A percentile compares a stretch with the other conserved stretches of the same genome.
Conservation (phyloP, 2,329 filamentous ascomycete species). For the Microdochium trichocladiopsis region DNA sequence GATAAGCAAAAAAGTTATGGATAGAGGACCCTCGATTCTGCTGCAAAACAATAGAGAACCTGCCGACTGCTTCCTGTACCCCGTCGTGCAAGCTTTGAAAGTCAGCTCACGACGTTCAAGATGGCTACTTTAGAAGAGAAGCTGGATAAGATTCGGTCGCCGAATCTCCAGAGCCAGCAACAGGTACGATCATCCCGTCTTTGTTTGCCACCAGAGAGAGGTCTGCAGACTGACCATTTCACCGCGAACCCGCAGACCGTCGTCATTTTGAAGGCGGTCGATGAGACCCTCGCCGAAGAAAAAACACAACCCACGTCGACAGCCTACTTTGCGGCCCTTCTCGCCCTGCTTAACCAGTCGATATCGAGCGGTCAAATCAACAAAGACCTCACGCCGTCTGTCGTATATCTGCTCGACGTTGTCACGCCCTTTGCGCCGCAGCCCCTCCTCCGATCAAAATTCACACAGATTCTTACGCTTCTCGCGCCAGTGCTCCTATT, state of each 20-base stretch:
- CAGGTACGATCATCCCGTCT: constrained; percentile 52
- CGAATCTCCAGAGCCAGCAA: constrained; percentile 91
- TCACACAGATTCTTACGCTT: constrained; percentile 82
- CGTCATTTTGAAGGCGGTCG: constrained; percentile 82
- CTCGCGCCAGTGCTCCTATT: constrained; percentile 79
- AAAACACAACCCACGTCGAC: constrained; percentile 78
- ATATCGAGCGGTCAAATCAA: constrained; percentile 63
- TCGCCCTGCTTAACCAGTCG: constrained; percentile 78
- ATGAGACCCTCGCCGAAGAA: constrained; percentile 86
- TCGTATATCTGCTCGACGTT: constrained; percentile 92
- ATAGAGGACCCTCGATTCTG: constrained; percentile 1
- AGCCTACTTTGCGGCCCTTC: constrained; percentile 90
- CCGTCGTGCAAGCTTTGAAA: constrained; percentile 5
- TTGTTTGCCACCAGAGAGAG: neutral
- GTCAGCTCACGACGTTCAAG: constrained; percentile 14
- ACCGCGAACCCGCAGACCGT: constrained; percentile 51
- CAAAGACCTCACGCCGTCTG: constrained; percentile 75
- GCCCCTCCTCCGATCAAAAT: constrained; percentile 86
- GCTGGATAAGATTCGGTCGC: constrained; percentile 94
- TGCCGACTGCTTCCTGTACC: neutral
- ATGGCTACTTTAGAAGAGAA: constrained; percentile 71
- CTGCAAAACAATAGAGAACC: constrained; percentile 3
- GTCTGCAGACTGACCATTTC: constrained; percentile 6
- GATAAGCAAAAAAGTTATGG: constrained; percentile 5
- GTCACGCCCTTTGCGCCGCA: constrained; percentile 80